Conservation (phyloP, 345 rosid species). For the Salix brachista region DNA sequence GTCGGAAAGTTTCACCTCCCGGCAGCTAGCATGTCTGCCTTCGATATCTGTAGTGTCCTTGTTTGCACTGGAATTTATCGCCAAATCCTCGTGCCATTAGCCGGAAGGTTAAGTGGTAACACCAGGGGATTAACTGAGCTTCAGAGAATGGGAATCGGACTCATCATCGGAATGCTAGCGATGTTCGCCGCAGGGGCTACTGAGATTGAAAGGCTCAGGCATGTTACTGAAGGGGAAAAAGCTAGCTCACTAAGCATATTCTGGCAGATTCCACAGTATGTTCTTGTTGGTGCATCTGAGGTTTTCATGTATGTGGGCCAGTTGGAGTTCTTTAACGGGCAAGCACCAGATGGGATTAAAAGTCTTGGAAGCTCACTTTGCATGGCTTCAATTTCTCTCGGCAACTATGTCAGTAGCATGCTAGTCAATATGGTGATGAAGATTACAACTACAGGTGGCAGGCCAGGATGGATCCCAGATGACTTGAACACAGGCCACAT, state of each 20-base stretch:
- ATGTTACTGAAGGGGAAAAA: slow-evolving; percentile 41
- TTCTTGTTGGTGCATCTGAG: slow-evolving; percentile 73
- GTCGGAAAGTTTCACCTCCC: slow-evolving; percentile 62
- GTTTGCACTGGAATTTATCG: slow-evolving; percentile 68
- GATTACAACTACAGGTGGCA: slow-evolving; percentile 46
- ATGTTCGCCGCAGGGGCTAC: slow-evolving; percentile 80
- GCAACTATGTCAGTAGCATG: slow-evolving; percentile 78
- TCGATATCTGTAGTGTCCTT: slow-evolving; percentile 75
- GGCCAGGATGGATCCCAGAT: slow-evolving; percentile 76
- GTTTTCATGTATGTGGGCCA: slow-evolving; percentile 96
- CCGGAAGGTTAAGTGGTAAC: slow-evolving; percentile 40
- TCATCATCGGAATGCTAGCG: slow-evolving; percentile 66
- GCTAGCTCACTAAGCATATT: slow-evolving; percentile 61
- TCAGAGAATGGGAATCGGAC: slow-evolving; percentile 83
- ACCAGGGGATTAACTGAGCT: slow-evolving; percentile 67
- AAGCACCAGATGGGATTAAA: slow-evolving; percentile 85
- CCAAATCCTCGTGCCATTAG: slow-evolving; percentile 55
- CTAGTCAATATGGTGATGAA: slow-evolving; percentile 63
- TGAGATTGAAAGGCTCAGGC: slow-evolving; percentile 53
- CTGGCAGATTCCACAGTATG: slow-evolving; percentile 90
- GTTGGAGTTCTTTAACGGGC: slow-evolving; percentile 81
- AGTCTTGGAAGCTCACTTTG: slow-evolving; percentile 92
- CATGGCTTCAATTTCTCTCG: slow-evolving; percentile 94
- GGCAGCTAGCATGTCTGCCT: slow-evolving; percentile 90
- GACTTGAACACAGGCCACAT: slow-evolving; percentile 66